Evolutionary conservation across 2,329 filamentous ascomycete species (phyloP), one percentile per base, ranked within the genome.

Genomic region (Botrytis paeoniae): DNA sequence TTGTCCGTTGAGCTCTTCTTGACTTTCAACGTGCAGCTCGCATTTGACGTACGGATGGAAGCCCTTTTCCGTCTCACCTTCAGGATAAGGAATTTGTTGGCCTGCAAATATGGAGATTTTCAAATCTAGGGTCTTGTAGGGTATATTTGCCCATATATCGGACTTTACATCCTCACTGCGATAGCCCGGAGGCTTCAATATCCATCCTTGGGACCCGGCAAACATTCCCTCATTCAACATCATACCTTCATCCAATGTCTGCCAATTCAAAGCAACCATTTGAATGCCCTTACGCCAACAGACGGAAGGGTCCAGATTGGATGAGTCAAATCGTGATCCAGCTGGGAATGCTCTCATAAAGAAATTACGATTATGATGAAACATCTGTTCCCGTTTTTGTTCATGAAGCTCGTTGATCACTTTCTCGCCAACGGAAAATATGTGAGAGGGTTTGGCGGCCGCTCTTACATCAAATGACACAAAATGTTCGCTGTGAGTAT

Each of bases 191-290:
- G 95, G 94, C 82, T 98, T 98, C 75, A 96, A 85, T 3, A 95
- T 89, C 93, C 93, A 98, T 59, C 95, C 95, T 60, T 88, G 85
- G 69, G 93, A 92, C 16, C 90, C 92, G 2, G 89, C 88, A 82
- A 97, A 97, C 93, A 97, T 96, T 77, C 89, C 95, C 80, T 96
- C 91, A 80, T 98, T 98, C 22, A 97, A 87, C 95, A 98, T 98
- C 91, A 97, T 97, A 45, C 93, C 94, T 77, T 93, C 92, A 79
- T 98, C 94, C 82, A 92, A 91, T 75, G 91, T 91, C 82, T 98
- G 95, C 93, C 95, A 98, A 83, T 98, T 98, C 74, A 98, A 85
- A 0, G 95, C 95, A 1, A 97, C 94, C 77, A 98, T 91, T 82
- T 98, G 95, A 4, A 97, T 91, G 22, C 95, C 95, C 76, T 93